Evolutionary conservation across 2,329 filamentous ascomycete species (phyloP).

Genomic region (Penicillium janthinellum): DNA sequence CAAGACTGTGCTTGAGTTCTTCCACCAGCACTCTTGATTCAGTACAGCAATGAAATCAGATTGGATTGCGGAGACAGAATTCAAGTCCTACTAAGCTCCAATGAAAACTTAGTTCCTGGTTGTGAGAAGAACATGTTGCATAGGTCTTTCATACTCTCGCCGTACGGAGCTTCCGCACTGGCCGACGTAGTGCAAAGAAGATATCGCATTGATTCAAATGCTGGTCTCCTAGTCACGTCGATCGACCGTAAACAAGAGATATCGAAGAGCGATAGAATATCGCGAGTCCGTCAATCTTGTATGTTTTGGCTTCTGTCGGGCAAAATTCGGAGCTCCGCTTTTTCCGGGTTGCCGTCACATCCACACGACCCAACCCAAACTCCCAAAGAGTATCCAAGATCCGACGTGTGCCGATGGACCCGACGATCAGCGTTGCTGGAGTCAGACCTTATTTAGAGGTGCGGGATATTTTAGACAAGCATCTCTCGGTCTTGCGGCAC

Average conservation of each 20-base stretch:
- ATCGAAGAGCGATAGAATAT: neutral
- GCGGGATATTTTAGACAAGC: neutral
- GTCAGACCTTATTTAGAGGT: neutral
- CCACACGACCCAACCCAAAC: neutral
- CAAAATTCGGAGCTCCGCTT: slow-evolving; percentile 12
- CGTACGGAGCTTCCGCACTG: neutral
- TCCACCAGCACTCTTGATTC: slow-evolving; percentile 43
- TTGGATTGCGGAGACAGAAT: neutral
- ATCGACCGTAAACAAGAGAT: neutral
- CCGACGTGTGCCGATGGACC: slow-evolving; percentile 17
- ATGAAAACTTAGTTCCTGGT: neutral
- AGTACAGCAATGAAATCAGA: neutral
- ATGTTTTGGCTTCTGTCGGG: neutral
- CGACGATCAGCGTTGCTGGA: slow-evolving; percentile 12
- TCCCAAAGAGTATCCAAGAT: slow-evolving; percentile 1
- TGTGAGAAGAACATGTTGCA: neutral
- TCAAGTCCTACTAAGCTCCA: neutral
- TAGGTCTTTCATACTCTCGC: neutral
- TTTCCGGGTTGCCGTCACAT: slow-evolving; percentile 14
- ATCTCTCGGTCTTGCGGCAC: no score
- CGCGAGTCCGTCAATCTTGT: neutral
- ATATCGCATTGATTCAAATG: neutral
- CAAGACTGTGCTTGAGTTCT: slow-evolving; percentile 43
- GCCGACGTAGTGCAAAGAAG: neutral
- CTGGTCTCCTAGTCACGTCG: neutral